These are phyloP conservation scores for Aegilops bicornis DNA, from an alignment of 176 grass and related monocot species.

Conservation along the genomic window DNA sequence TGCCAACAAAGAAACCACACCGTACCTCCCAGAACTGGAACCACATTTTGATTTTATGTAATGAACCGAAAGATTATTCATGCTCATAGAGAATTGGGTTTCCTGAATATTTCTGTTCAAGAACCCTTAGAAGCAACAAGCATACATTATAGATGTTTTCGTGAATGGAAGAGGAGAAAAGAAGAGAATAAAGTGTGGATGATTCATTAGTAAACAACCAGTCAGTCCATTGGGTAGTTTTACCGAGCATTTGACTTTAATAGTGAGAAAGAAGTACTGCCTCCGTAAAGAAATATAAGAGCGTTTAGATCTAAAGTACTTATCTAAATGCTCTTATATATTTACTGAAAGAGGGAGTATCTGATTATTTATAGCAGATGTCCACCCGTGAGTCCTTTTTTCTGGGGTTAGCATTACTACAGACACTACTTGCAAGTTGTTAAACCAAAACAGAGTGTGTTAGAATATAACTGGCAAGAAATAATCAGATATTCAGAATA, in stretches of 20 bases:
- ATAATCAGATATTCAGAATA: no score
- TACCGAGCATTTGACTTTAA: not conserved
- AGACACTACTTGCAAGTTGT: not conserved
- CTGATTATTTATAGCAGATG: not conserved
- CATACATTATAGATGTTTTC: not conserved
- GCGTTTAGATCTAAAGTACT: no score
- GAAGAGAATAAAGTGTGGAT: not conserved
- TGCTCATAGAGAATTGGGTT: not conserved
- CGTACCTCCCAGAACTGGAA: constrained; percentile 50
- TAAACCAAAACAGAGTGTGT: no score
- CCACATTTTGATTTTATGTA: no score
- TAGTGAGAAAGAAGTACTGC: not conserved
- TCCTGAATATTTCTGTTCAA: not conserved
- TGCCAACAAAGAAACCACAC: not conserved
- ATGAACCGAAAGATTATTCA: no score
- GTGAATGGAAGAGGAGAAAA: not conserved
- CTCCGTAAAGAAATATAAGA: no score
- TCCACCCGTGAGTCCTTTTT: no score
- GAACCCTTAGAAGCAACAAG: not conserved
- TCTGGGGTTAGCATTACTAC: not conserved
- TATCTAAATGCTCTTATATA: no score
- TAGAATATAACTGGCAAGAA: no score
- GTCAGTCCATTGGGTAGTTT: not conserved
- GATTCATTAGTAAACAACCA: not conserved
- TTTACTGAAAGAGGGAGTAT: no score